Conservation (phyloP, 352 stramenopile species). For the Pythium pectinolyticum region DNA sequence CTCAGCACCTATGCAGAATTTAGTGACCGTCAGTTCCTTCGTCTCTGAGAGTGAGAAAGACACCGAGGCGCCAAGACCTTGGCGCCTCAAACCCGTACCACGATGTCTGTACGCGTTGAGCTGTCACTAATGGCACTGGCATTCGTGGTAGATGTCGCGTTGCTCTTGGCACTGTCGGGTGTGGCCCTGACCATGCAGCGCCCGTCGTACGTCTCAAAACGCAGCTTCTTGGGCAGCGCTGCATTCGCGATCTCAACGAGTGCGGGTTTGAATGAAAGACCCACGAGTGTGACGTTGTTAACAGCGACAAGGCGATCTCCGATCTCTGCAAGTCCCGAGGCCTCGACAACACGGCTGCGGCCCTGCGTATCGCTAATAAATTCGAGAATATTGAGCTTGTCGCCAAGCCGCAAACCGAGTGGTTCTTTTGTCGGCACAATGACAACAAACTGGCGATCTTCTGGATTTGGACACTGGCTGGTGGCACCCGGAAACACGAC, state of each 20-base stretch:
- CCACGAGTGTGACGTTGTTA: conserved; percentile 48
- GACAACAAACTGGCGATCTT: conserved; percentile 52
- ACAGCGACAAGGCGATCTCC: conserved; percentile 58
- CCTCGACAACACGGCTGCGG: conserved; percentile 55
- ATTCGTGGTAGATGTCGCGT: background rate
- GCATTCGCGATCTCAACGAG: conserved; percentile 44
- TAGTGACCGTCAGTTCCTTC: no score
- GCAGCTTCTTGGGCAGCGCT: conserved; percentile 47
- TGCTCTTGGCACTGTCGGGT: background rate
- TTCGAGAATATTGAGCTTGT: conserved; percentile 62
- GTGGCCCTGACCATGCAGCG: conserved; percentile 31
- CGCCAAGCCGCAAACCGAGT: conserved; percentile 60
- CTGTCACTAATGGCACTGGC: background rate
- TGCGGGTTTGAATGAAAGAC: conserved; percentile 35
- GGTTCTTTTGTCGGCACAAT: conserved; percentile 38
- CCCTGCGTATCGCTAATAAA: conserved; percentile 61
- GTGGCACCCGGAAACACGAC: conserved; percentile 4
- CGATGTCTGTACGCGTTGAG: background rate
- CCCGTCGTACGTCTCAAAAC: conserved; percentile 56
- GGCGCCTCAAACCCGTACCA: no score
- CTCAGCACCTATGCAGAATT: conserved; percentile 39
- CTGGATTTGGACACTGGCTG: conserved; percentile 4
- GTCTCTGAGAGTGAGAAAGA: no score
- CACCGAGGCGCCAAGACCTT: no score
- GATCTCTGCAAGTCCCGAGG: conserved; percentile 64